These are phyloP conservation scores for Mitragyna speciosa DNA, from an alignment of 257 asterid genomes.

Conservation along the genomic window DNA sequence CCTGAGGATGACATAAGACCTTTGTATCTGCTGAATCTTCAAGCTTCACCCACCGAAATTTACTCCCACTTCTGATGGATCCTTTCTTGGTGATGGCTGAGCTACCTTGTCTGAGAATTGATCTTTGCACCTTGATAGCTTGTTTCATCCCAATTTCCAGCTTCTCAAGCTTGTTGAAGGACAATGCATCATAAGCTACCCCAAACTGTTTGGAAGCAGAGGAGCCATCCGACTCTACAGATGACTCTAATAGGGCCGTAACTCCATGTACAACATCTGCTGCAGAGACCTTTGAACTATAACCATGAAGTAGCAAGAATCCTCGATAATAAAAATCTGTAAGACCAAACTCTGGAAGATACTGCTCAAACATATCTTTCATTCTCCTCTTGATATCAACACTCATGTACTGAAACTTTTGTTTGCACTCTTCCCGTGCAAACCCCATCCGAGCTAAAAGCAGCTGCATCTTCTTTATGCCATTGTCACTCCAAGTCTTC, in stretches of 20 bases:
- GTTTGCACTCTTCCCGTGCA: slow-evolving; percentile 90
- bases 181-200: slow-evolving; percentile 80
- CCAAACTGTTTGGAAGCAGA: slow-evolving; percentile 78
- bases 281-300: slow-evolving; percentile 88
- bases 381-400: slow-evolving; percentile 76
- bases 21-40: slow-evolving; percentile 79
- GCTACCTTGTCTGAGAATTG: slow-evolving; percentile 97
- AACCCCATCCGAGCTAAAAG: slow-evolving; percentile 96
- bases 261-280: slow-evolving; percentile 96
- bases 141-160: slow-evolving; percentile 87
- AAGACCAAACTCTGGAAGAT: slow-evolving; percentile 87
- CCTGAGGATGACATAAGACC: slow-evolving; percentile 86
- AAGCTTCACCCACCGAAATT: slow-evolving; percentile 94
- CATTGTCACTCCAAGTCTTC: slow-evolving; percentile 96
- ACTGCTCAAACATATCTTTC: slow-evolving; percentile 96
- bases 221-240: slow-evolving; percentile 78
- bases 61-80: slow-evolving; percentile 91
- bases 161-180: slow-evolving; percentile 68
- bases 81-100: slow-evolving; percentile 91
- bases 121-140: slow-evolving; percentile 90
- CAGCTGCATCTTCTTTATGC: slow-evolving; percentile 85
- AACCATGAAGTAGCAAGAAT: slow-evolving; percentile 74
- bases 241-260: slow-evolving; percentile 82
- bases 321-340: slow-evolving; percentile 86
- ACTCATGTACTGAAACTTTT: slow-evolving; percentile 87